Evolutionary conservation across 495 filamentous ascomycete species (phyloP), one percentile per base, ranked within the genome.

Genomic region (Podospora pseudopauciseta): DNA sequence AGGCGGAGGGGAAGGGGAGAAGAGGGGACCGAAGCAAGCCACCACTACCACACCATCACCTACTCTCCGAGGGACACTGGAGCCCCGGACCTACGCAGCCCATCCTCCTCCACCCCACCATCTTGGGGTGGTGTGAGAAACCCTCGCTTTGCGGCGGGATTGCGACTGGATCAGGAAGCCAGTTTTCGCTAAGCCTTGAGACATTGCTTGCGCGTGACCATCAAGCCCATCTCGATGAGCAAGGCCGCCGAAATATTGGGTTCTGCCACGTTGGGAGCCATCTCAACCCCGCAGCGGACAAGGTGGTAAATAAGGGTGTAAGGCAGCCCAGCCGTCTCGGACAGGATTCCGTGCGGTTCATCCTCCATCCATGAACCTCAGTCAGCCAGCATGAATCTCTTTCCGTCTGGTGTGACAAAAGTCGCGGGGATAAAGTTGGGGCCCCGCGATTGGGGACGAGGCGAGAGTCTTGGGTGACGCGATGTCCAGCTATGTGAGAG

Each of bases 391-490:
- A 34, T 61, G 26, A 32, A 11, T 18, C 27, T 28, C 27, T 61
- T 18, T 23, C 15, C 3, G 19, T 59, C 56, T 18, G 30, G 59
- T 61, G 23, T 61, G 59, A 61, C 59, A 30, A 20, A 28, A 7
- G 23, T 18, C 26, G 28, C 28, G 61, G 61, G 61, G 30, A 49
- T 13, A 39, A n/a, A 63, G 61, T 18, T 23, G 34, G 18, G 34
- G 20, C 28, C 30, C 61, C 61, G 61, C 61, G 61, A 63, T 63
- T 63, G 61, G 61, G 11, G 18, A 44, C n/a, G 7, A 32, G 34
- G 30, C 28, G 18, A 63, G 30, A 32, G 56, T 27, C 32, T 18
- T 28, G 7, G 32, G 19, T 49, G 61, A 63, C 32, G 27, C 28
- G 32, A 34, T 28, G 26, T 62, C 61, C 59, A 28, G 5, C 59